phyloP scores from a whole-genome alignment of 2,329 filamentous ascomycete species.

The Knufia fluminis region DNA sequence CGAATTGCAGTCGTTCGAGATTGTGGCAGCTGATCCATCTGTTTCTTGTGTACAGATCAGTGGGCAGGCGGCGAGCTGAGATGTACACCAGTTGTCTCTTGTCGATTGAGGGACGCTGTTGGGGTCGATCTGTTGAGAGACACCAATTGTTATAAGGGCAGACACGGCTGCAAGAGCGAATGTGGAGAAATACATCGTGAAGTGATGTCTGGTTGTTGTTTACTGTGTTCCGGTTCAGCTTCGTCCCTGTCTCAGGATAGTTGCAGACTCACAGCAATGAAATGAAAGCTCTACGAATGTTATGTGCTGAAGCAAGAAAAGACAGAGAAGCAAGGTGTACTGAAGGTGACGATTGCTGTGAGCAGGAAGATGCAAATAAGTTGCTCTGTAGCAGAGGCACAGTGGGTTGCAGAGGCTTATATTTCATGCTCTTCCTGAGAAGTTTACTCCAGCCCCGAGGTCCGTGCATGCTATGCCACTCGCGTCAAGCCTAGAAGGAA shows the following conservation, averaged over 20 bases:
- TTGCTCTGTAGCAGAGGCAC: neutral
- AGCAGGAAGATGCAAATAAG: neutral
- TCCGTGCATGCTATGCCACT: neutral
- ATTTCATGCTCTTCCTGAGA: neutral
- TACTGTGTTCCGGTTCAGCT: too few relatives aligned
- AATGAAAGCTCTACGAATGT: neutral
- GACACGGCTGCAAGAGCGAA: conserved; percentile 24
- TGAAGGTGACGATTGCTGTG: neutral
- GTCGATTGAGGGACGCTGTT: conserved; percentile 29
- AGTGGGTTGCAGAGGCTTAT: neutral
- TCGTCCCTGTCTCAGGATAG: neutral
- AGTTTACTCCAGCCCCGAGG: neutral
- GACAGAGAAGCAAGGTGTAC: neutral
- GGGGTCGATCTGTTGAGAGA: conserved; percentile 32
- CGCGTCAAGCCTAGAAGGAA: conserved; percentile 4
- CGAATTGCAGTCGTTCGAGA: conserved; percentile 33
- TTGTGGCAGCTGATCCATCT: conserved; percentile 28
- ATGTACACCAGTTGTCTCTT: conserved; percentile 31
- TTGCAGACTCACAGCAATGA: neutral
- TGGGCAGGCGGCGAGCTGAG: conserved; percentile 35
- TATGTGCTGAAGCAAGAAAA: neutral
- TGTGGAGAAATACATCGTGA: conserved; percentile 21
- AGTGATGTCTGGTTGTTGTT: neutral
- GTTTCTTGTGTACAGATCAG: conserved; percentile 37
- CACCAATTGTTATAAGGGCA: conserved; percentile 28